phyloP scores from a whole-genome alignment of 305 asterid genomes.

The Petunia hybrid region DNA sequence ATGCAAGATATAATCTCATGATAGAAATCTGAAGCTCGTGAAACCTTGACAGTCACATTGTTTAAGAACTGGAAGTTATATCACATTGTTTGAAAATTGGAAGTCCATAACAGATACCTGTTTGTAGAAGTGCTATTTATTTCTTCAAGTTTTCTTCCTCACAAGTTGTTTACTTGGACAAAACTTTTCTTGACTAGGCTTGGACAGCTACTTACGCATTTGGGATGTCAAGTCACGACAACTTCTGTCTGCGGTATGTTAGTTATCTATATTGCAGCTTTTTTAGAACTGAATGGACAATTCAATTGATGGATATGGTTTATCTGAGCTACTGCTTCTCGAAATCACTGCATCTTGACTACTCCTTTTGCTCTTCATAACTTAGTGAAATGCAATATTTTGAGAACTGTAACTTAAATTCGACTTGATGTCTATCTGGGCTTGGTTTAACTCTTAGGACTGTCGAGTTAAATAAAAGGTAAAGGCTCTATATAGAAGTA shows the following conservation, averaged over 20 bases:
- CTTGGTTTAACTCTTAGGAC: background rate
- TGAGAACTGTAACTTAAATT: constrained; percentile 1
- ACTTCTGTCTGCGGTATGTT: constrained; percentile 85
- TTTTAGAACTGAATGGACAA: background rate
- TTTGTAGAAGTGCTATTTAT: background rate
- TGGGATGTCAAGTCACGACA: constrained; percentile 83
- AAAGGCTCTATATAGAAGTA: background rate
- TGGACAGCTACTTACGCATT: constrained; percentile 88
- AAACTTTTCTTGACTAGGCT: constrained; percentile 55
- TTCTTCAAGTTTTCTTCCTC: background rate
- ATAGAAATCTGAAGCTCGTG: constrained; percentile 11
- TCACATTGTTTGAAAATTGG: background rate
- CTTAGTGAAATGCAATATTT: background rate
- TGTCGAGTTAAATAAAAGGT: background rate
- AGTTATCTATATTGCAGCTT: background rate
- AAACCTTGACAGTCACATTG: background rate
- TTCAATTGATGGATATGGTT: background rate
- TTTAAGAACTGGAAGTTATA: background rate
- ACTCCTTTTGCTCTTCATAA: constrained; percentile 5
- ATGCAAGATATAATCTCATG: background rate
- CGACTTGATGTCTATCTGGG: background rate
- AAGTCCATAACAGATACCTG: background rate
- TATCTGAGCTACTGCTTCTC: background rate
- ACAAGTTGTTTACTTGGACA: background rate
- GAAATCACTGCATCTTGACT: background rate